Conservation (phyloP, 768 basidiomycete genomes). For the Tricholoma sp. region DNA sequence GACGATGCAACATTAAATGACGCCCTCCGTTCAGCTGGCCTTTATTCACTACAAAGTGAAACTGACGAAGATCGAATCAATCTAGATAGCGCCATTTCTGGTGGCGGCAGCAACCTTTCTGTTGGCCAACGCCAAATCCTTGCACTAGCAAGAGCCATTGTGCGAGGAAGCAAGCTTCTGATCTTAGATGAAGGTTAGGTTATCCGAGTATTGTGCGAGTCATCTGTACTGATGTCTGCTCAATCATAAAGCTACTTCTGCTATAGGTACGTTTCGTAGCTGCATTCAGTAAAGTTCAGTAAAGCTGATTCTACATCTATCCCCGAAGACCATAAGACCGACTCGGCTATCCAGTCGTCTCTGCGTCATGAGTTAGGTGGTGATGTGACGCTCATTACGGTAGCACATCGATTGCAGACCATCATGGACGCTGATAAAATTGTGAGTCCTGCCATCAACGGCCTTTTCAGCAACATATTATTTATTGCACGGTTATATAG, state of each 20-base stretch:
- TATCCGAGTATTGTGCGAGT: conserved; percentile 23
- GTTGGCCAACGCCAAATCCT: conserved; percentile 74
- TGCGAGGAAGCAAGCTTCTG: conserved; percentile 54
- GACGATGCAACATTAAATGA: conserved; percentile 42
- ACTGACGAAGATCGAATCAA: conserved; percentile 45
- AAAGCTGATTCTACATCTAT: background rate
- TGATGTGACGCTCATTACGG: conserved; percentile 57
- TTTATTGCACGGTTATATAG: conserved; percentile 14
- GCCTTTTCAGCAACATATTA: background rate
- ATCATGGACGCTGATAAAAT: conserved; percentile 64
- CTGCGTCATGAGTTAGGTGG: conserved; percentile 59
- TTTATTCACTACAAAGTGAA: conserved; percentile 34
- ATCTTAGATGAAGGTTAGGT: conserved; percentile 56
- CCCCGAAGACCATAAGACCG: conserved; percentile 52
- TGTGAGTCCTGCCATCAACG: conserved; percentile 21
- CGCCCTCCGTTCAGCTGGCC: conserved; percentile 34
- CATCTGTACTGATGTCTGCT: conserved; percentile 27
- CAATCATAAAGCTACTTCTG: conserved; percentile 34
- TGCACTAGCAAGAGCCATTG: conserved; percentile 58
- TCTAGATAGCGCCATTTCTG: conserved; percentile 39
- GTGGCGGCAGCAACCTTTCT: conserved; percentile 67
- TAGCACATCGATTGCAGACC: conserved; percentile 68
- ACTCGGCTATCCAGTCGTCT: conserved; percentile 64
- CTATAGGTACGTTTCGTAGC: conserved; percentile 33
- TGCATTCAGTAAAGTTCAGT: background rate